Base-by-base conservation (phyloP, 176 grass and related monocot species). In the Areca catechu region DNA sequence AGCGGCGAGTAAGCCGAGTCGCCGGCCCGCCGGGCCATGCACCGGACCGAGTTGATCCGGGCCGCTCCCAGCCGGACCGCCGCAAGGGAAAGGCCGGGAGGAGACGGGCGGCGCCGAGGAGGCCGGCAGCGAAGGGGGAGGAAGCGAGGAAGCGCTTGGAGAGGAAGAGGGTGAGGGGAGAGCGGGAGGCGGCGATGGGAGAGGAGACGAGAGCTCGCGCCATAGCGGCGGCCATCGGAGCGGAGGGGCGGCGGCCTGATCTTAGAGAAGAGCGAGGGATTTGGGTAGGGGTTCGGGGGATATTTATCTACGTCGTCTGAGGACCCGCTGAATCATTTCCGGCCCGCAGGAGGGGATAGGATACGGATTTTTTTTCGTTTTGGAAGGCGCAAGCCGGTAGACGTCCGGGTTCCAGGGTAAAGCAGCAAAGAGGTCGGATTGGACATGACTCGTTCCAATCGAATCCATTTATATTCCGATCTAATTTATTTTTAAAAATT, bases 1-100 rank as follows among this genome's bases (percentile, higher is more conserved):
- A 85, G 78, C 14, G 78, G 86, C 67, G 82, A 90, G 53, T 88
- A 78, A 3, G 73, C 65, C 60, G 69, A 72, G 57, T 72, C 69
- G 1, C 67, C 67, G 1, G 57, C 54, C 1, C 93, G 81, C 66
- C 84, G 81, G 19, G 70, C 81, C 87, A 85, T 89, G 76, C 83
- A 98, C 57, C 87, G 77, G 20, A 92, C 53, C 43, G 93, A 71
- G 15, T 75, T 71, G 2, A 65, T 72, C 2, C 73, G 22, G 30
- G 24, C 56, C 48, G 48, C 3, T 6, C 4, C 51, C 47, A 7
- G 3, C 50, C 79, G 75, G 6, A 72, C 4, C 16, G 6, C 51
- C 47, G 1, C 9, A 49, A 75, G 75, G 10, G 76, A 18, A 3
- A 67, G 7, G 22, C 51, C 61, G 58, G 54, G 50, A 53, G 12